These are phyloP conservation scores for Beauveria asiatica DNA, from an alignment of 2,329 filamentous ascomycete genomes.

Conservation along the genomic window DNA sequence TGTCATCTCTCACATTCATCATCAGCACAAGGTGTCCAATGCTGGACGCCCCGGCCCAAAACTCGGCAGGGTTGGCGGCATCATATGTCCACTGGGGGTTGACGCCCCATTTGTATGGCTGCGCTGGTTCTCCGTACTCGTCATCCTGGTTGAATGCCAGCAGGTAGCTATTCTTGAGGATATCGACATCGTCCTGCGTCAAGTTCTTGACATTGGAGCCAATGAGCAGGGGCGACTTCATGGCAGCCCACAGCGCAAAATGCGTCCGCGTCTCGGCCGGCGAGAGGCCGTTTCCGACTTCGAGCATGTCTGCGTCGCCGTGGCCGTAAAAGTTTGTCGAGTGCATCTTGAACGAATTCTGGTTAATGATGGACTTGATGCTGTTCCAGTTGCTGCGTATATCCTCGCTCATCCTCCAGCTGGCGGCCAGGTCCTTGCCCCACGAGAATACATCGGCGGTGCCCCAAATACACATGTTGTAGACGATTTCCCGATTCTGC, in stretches of 20 bases:
- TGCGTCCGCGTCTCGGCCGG: constrained; percentile 38
- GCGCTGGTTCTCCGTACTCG: constrained; percentile 30
- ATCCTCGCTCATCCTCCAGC: constrained; percentile 37
- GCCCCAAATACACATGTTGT: constrained; percentile 47
- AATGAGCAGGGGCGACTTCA: constrained; percentile 43
- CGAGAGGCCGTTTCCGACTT: constrained; percentile 42
- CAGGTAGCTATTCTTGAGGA: constrained; percentile 33
- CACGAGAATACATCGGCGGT: constrained; percentile 39
- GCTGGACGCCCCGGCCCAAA: constrained; percentile 36
- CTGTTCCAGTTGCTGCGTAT: constrained; percentile 29
- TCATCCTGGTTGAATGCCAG: constrained; percentile 39
- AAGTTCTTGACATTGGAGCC: constrained; percentile 33
- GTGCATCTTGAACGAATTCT: constrained; percentile 37
- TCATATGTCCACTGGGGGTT: constrained; percentile 44
- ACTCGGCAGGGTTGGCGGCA: constrained; percentile 37
- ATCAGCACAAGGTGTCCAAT: constrained; percentile 38
- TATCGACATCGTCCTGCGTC: constrained; percentile 25
- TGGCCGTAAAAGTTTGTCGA: constrained; percentile 39
- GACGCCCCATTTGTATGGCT: constrained; percentile 39
- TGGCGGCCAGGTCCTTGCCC: constrained; percentile 40
- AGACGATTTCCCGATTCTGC: constrained; percentile 38
- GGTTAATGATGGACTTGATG: constrained; percentile 35
- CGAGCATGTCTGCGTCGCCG: constrained; percentile 42
- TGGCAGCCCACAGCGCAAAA: constrained; percentile 42
- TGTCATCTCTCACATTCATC: constrained; percentile 33